Evolutionary conservation across 208 protist genomes (phyloP).

Genomic region (Plasmodiophora brassicae): DNA sequence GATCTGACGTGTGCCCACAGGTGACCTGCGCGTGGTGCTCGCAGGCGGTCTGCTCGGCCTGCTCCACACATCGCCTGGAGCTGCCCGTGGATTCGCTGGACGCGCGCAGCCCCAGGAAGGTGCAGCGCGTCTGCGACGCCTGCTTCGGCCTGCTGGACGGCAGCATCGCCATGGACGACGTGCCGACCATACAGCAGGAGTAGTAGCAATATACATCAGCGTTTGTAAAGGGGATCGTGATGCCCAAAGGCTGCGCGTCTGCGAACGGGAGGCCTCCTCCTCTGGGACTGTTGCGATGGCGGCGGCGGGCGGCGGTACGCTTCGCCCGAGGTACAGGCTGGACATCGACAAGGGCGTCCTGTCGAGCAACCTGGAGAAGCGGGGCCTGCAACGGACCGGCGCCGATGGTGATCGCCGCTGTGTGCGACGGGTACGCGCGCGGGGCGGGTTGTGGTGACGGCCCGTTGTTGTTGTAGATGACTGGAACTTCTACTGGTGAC

Average conservation of each 20-base stretch:
- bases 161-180: not conserved
- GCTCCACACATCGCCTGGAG: slow-evolving; percentile 2
- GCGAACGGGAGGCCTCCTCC: not conserved
- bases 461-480: not conserved
- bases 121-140: slow-evolving; percentile 1
- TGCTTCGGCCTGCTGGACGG: not conserved
- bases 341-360: slow-evolving; percentile 21
- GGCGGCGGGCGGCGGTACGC: not conserved
- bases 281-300: not conserved
- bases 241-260: too few species aligned
- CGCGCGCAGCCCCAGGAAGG: not conserved
- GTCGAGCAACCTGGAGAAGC: not conserved
- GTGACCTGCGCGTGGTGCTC: not conserved
- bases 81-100: not conserved
- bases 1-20: not conserved
- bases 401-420: not conserved
- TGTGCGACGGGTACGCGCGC: too few species aligned
- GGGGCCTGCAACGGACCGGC: not conserved
- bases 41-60: not conserved
- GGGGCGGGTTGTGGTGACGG: too few species aligned
- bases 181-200: not conserved
- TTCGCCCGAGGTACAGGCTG: not conserved
- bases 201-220: not conserved
- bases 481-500: slow-evolving; percentile 29
- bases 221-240: too few species aligned